Conservation (phyloP, 1,139 yeast genomes). For the Geotrichum restrictum region DNA sequence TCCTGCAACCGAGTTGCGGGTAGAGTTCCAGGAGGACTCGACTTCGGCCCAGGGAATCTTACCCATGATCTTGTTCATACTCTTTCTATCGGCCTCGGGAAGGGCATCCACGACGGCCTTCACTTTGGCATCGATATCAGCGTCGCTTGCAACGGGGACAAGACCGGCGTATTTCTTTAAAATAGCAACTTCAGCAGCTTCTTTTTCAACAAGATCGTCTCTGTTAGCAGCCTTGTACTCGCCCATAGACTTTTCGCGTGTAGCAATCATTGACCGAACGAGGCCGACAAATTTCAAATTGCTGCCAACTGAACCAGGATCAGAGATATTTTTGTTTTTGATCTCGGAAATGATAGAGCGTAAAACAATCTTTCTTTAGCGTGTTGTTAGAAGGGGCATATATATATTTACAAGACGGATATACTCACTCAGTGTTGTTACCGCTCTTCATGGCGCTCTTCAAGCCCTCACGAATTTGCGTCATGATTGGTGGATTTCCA, state of each 20-base stretch:
- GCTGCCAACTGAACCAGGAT: slow-evolving; percentile 44
- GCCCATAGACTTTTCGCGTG: slow-evolving; percentile 52
- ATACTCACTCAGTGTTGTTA: slow-evolving; percentile 22
- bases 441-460: slow-evolving; percentile 38
- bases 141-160: slow-evolving; percentile 52
- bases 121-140: slow-evolving; percentile 47
- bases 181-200: slow-evolving; percentile 48
- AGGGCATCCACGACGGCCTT: slow-evolving; percentile 37
- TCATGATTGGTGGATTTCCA: slow-evolving; percentile 38
- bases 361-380: slow-evolving; percentile 49
- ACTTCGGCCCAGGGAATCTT: slow-evolving; percentile 49
- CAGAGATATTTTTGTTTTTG: slow-evolving; percentile 58
- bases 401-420: neutral
- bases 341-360: slow-evolving; percentile 54
- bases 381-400: slow-evolving; percentile 24
- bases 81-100: slow-evolving; percentile 34
- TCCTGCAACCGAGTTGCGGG: slow-evolving; percentile 36
- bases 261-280: slow-evolving; percentile 49
- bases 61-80: slow-evolving; percentile 44
- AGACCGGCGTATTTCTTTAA: slow-evolving; percentile 44
- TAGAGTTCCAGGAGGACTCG: slow-evolving; percentile 54
- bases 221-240: slow-evolving; percentile 52
- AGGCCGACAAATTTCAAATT: slow-evolving; percentile 51
- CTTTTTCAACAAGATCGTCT: slow-evolving; percentile 55
- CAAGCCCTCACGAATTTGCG: slow-evolving; percentile 33